A percentile compares a stretch with the other conserved stretches of the same genome.
These are phyloP conservation scores for Tricholoma hemisulphureum DNA, from an alignment of 768 basidiomycete genomes.

Conservation along the genomic window DNA sequence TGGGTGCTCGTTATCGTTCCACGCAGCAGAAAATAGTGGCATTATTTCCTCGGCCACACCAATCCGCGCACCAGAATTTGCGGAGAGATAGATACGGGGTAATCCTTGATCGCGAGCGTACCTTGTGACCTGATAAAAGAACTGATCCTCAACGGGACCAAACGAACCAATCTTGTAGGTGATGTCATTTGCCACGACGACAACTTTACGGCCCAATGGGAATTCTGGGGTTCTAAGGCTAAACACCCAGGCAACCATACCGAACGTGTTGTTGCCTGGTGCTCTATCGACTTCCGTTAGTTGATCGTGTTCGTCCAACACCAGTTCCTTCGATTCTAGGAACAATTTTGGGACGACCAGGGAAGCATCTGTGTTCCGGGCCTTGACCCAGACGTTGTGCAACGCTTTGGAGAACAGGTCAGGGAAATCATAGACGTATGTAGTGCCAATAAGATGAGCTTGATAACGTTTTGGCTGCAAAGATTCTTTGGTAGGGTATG, in stretches of 20 bases:
- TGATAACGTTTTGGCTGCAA: slow-evolving; percentile 99
- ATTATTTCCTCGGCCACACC: slow-evolving; percentile 93
- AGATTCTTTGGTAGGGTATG: slow-evolving; percentile 97
- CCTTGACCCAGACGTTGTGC: slow-evolving; percentile 86
- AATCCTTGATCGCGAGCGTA: slow-evolving; percentile 87
- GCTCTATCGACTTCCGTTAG: slow-evolving; percentile 88
- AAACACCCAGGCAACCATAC: slow-evolving; percentile 99
- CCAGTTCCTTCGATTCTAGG: slow-evolving; percentile 84
- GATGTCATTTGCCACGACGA: slow-evolving; percentile 97
- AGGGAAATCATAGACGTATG: slow-evolving; percentile 99
- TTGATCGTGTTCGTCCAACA: slow-evolving; percentile 90
- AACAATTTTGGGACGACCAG: slow-evolving; percentile 74
- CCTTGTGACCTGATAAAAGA: slow-evolving; percentile 92
- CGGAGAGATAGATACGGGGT: slow-evolving; percentile 96
- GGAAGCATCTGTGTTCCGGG: slow-evolving; percentile 60
- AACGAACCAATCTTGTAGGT: slow-evolving; percentile 99
- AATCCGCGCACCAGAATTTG: slow-evolving; percentile 97
- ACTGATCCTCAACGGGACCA: slow-evolving; percentile 92
- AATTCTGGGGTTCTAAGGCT: slow-evolving; percentile 90
- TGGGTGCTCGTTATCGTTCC: slow-evolving; percentile 77
- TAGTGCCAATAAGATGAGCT: slow-evolving; percentile 96
- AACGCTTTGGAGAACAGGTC: slow-evolving; percentile 97
- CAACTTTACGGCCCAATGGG: slow-evolving; percentile 80
- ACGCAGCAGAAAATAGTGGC: slow-evolving; percentile 85
- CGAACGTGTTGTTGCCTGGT: slow-evolving; percentile 91